Percentiles rank a stretch among this genome's conserved stretches.
Evolutionary conservation across 2,329 filamentous ascomycete species (phyloP).

Genomic region (Davidsoniella eucalypti): DNA sequence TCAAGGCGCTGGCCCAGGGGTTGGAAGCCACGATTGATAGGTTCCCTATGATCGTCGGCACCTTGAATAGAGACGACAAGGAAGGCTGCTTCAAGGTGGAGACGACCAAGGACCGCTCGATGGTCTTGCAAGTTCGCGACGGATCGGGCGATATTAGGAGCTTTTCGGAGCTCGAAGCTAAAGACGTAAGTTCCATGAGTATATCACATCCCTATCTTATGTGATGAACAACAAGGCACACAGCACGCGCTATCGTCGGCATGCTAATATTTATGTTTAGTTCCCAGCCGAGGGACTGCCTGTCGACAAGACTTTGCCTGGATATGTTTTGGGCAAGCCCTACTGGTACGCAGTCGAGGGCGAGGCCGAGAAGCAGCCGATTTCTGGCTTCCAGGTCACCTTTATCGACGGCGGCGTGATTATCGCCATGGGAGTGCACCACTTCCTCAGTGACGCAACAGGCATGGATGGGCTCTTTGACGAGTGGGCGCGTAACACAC

Average conservation of each 20-base stretch:
- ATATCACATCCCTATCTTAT: not conserved
- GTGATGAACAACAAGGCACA: not conserved
- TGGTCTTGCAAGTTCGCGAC: not conserved
- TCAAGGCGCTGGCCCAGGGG: not conserved
- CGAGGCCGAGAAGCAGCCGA: not conserved
- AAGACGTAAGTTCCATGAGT: conserved; percentile 5
- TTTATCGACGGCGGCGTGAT: conserved; percentile 7
- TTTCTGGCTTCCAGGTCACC: conserved; percentile 4
- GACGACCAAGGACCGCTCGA: not conserved
- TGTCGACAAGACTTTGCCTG: conserved; percentile 1
- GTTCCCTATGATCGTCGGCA: conserved; percentile 1
- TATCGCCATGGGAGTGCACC: not conserved
- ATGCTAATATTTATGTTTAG: not conserved
- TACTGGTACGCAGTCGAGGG: not conserved
- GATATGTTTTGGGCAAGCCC: not conserved
- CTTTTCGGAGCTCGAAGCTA: conserved; percentile 6
- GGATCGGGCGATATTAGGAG: not conserved
- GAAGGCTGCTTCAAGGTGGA: not conserved
- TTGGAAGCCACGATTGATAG: not conserved
- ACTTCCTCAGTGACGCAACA: conserved; percentile 2
- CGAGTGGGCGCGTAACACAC: conserved; percentile 2
- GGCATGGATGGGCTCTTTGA: conserved; percentile 1
- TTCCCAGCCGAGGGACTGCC: not conserved
- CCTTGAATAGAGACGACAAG: not conserved
- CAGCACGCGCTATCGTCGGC: no score